Conservation (phyloP, 192 early-diverging fungal species). For the Coemansia biformis region DNA sequence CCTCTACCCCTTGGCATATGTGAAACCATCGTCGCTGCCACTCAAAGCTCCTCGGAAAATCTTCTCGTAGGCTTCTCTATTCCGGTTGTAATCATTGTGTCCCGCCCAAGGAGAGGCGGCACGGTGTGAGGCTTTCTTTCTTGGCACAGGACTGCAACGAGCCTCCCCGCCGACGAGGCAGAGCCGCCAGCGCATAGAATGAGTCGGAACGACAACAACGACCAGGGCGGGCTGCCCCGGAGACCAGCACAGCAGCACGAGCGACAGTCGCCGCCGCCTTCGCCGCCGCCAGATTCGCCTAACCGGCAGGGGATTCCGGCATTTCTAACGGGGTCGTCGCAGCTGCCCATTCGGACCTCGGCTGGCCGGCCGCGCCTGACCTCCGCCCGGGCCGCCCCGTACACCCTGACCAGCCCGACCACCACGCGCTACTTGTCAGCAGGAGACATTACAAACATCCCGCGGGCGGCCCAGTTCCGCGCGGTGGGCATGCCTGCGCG, state of each 20-base stretch:
- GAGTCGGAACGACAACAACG: background rate
- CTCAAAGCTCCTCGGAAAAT: no score
- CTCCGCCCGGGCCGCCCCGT: slow-evolving; percentile 22
- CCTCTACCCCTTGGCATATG: no score
- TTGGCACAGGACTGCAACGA: no score
- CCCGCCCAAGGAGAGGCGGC: no score
- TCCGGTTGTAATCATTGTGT: no score
- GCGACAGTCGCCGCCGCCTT: slow-evolving; percentile 1
- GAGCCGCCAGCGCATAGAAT: background rate
- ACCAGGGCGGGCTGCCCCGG: background rate
- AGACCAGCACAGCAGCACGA: background rate
- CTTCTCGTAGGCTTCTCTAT: slow-evolving; percentile 1
- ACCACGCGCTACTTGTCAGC: slow-evolving; percentile 6
- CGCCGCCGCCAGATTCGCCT: background rate
- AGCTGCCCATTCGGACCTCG: slow-evolving; percentile 17
- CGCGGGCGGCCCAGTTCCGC: slow-evolving; percentile 43
- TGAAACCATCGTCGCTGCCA: no score
- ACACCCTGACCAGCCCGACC: slow-evolving; percentile 7
- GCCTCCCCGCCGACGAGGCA: no score
- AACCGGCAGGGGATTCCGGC: background rate
- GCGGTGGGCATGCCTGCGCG: slow-evolving; percentile 45
- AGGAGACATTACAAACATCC: slow-evolving; percentile 34
- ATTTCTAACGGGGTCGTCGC: slow-evolving; percentile 25
- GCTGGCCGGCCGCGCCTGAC: slow-evolving; percentile 8
- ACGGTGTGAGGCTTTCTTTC: background rate